A percentile compares a stretch with the other conserved stretches of the same genome.
Conservation (phyloP, 169 alveolate genomes). For the Cryptosporidium baileyi region DNA sequence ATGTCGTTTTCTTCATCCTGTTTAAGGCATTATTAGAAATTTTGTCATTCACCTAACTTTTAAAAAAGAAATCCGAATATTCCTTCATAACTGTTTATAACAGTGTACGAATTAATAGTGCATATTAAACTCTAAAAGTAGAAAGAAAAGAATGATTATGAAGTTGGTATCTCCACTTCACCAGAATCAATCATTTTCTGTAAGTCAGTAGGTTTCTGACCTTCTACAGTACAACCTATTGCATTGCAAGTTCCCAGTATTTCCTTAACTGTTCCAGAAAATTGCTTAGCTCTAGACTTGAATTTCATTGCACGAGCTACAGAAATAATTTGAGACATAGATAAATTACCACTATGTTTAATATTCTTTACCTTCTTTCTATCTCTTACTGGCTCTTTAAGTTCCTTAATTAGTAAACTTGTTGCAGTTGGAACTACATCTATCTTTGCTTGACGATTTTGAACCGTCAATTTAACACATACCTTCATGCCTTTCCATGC, state of each 20-base stretch:
- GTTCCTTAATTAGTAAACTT: constrained; percentile 91
- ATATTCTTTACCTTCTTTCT: constrained; percentile 94
- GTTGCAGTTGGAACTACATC: constrained; percentile 96
- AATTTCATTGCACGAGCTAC: constrained; percentile 93
- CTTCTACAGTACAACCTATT: constrained; percentile 97
- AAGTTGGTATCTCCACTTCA: constrained; percentile 84
- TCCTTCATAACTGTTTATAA: too few relatives aligned
- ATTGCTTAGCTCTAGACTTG: constrained; percentile 88
- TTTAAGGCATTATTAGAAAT: too few relatives aligned
- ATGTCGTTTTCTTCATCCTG: too few relatives aligned
- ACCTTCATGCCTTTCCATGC: constrained; percentile 96
- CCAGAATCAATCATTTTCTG: constrained; percentile 89
- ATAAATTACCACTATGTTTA: constrained; percentile 95
- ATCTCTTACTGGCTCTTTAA: constrained; percentile 95
- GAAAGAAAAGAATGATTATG: too few relatives aligned
- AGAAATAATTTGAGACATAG: constrained; percentile 89
- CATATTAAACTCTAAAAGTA: too few relatives aligned
- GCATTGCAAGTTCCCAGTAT: constrained; percentile 95
- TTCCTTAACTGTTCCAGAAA: constrained; percentile 96
- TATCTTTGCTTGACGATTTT: constrained; percentile 89
- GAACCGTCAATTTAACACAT: constrained; percentile 90
- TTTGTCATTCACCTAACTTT: too few relatives aligned
- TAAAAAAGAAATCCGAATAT: too few relatives aligned
- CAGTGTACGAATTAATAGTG: too few relatives aligned
- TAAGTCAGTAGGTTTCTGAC: constrained; percentile 90